A percentile compares a stretch with the other conserved stretches of the same genome.
Evolutionary conservation across 495 filamentous ascomycete genomes (phyloP).

Genomic region (Xylaria palmicola): DNA sequence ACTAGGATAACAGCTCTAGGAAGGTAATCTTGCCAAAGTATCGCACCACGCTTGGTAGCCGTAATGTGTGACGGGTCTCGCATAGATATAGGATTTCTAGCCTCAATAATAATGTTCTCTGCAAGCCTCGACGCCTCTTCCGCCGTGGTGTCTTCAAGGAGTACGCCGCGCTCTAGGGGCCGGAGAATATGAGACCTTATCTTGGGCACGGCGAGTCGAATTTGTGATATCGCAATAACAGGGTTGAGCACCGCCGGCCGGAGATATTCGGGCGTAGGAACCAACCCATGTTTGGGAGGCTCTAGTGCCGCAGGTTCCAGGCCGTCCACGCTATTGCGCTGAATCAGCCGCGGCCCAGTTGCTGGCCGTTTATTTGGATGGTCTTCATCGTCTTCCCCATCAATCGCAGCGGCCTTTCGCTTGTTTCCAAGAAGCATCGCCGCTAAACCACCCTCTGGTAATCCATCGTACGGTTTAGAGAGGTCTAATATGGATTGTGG

Average conservation of each 20-base stretch:
- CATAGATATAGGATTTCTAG: conserved; percentile 55
- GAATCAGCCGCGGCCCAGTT: conserved; percentile 68
- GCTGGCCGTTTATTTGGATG: conserved; percentile 63
- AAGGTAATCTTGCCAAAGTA: conserved; percentile 91
- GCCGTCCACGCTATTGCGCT: conserved; percentile 74
- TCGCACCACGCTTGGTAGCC: conserved; percentile 76
- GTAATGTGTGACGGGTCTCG: conserved; percentile 81
- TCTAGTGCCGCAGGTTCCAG: conserved; percentile 63
- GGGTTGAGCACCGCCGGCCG: conserved; percentile 85
- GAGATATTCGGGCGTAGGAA: conserved; percentile 80
- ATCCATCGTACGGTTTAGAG: conserved; percentile 89
- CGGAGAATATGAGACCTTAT: conserved; percentile 76
- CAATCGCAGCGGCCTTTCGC: conserved; percentile 69
- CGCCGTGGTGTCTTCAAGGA: conserved; percentile 44
- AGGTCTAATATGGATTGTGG: conserved; percentile 87
- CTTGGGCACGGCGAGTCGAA: conserved; percentile 88
- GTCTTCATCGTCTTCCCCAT: conserved; percentile 61
- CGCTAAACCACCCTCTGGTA: conserved; percentile 85
- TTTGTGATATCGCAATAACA: conserved; percentile 73
- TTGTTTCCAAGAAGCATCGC: conserved; percentile 90
- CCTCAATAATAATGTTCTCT: conserved; percentile 55
- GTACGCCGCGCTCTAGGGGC: conserved; percentile 53
- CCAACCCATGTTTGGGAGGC: conserved; percentile 54
- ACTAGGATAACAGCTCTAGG: conserved; percentile 79
- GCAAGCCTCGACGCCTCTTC: conserved; percentile 61